Base-by-base conservation (phyloP, 2,329 filamentous ascomycete genomes). In the Westerdykella ornata region DNA sequence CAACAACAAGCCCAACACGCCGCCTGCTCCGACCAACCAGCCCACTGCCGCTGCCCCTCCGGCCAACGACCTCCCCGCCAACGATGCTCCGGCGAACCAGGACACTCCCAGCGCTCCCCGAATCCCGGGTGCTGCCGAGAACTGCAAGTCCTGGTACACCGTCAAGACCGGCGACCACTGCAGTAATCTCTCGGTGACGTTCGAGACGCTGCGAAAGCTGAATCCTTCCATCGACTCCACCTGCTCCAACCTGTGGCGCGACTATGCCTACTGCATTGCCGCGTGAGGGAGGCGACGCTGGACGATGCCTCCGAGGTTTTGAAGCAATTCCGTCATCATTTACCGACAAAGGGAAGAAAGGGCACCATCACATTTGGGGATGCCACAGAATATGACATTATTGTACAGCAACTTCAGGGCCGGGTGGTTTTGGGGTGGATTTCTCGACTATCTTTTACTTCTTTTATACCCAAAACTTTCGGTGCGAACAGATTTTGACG, bases 211-310 rank as follows among this genome's bases (percentile, higher is more conserved):
- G 29, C 44, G 38, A 19, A 15, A 37, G 18, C 60, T 57, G 41
- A 69, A 69, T 47, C 40, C 52, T 16, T 34, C 52, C 17, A 40
- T 69, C 6, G 48, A 62, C 38, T 39, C 44, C 1, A 39, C 51
- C 29, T 69, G 65, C 52, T 49, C 42, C 31, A 68, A 68, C 47
- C 51, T 68, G 15, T 66, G 62, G 64, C 44, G 54, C 22, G 62
- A 56, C 5, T 65, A 62, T 39, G 48, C 51, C 31, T 66, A 68
- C 50, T 69, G 66, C 45, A 51, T 62, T 37, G 45, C 45, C 13
- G 40, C 40, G 11, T 54, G 18, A 35, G 14, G 4, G 5, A n/a
- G 30, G 4, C 5, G 3, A 33, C 30, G 16, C 30, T 33, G n/a
- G n/a, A 33, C n/a, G 9, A n/a, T 9, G 30, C 30, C 16, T 26